A percentile compares a stretch with the other conserved stretches of the same genome.
These are phyloP conservation scores for Fraxinus excelsior DNA, from an alignment of 257 asterid species.

Conservation along the genomic window DNA sequence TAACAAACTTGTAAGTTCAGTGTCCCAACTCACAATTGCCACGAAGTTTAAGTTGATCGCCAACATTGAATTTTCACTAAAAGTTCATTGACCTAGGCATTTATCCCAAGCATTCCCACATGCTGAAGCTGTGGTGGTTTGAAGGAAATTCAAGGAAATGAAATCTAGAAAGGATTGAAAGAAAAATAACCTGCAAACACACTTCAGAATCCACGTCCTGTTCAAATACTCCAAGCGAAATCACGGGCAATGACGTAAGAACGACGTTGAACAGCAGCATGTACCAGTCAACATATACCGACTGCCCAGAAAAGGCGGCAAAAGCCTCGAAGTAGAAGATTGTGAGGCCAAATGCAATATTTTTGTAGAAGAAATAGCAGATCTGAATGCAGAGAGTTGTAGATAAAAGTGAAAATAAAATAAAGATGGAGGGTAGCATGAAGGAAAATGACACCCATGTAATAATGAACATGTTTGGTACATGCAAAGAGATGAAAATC, in stretches of 20 bases:
- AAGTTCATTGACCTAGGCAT: background rate
- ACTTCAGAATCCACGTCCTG: conserved; percentile 97
- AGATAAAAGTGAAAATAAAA: conserved; percentile 13
- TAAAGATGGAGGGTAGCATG: background rate
- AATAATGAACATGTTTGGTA: background rate
- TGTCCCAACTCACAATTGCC: background rate
- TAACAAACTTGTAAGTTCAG: background rate
- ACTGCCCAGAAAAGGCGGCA: conserved; percentile 94
- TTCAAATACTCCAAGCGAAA: conserved; percentile 94
- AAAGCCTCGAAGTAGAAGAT: conserved; percentile 97
- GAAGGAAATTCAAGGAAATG: background rate
- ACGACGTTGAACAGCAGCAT: conserved; percentile 92
- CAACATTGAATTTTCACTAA: background rate
- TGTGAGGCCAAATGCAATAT: conserved; percentile 95
- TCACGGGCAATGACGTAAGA: conserved; percentile 94
- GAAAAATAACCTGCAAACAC: conserved; percentile 83
- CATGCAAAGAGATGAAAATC: too few relatives aligned
- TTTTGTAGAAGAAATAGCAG: conserved; percentile 98
- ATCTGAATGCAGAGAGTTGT: conserved; percentile 55
- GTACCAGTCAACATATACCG: conserved; percentile 88
- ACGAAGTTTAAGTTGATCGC: background rate
- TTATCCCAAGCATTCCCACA: background rate
- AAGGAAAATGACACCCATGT: background rate
- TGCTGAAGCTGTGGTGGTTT: background rate
- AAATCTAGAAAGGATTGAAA: background rate